phyloP scores from a whole-genome alignment of 176 grass and related monocot genomes.

The Raddia distichophylla region DNA sequence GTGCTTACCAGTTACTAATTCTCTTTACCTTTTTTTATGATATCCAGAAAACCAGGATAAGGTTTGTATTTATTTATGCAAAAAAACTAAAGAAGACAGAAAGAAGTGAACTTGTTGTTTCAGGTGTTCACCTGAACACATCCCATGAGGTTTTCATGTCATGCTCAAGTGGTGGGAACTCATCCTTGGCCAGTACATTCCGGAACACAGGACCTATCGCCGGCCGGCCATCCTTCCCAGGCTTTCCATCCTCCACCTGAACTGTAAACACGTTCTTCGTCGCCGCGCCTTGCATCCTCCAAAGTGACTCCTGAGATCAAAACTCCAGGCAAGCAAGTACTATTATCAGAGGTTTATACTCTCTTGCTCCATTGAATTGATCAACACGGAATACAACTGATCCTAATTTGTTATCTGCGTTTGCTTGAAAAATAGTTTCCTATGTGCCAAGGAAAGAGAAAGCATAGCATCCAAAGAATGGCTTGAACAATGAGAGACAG shows the following conservation, averaged over 20 bases:
- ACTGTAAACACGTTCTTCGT: constrained; percentile 63
- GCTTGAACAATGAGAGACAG: neutral
- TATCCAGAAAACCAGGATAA: neutral
- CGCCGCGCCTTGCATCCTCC: constrained; percentile 43
- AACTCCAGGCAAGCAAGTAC: constrained; percentile 29
- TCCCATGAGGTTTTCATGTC: constrained; percentile 92
- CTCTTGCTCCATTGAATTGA: neutral
- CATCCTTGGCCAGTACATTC: constrained; percentile 73
- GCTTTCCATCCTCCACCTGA: constrained; percentile 68
- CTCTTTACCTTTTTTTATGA: constrained; percentile 20
- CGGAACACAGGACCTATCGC: constrained; percentile 80
- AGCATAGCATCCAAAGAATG: neutral
- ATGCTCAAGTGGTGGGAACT: constrained; percentile 57
- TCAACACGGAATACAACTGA: neutral
- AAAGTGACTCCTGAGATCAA: constrained; percentile 17
- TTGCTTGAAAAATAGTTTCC: neutral
- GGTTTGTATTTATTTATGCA: neutral
- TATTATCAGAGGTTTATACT: neutral
- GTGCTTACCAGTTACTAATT: neutral
- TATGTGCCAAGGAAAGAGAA: constrained; percentile 11
- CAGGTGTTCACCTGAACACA: constrained; percentile 76
- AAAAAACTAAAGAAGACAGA: neutral
- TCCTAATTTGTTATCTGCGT: no score
- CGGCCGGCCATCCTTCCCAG: constrained; percentile 64
- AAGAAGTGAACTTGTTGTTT: neutral